These are phyloP conservation scores for Niveomyces coronatus DNA, from an alignment of 2,329 filamentous ascomycete species.

Conservation along the genomic window DNA sequence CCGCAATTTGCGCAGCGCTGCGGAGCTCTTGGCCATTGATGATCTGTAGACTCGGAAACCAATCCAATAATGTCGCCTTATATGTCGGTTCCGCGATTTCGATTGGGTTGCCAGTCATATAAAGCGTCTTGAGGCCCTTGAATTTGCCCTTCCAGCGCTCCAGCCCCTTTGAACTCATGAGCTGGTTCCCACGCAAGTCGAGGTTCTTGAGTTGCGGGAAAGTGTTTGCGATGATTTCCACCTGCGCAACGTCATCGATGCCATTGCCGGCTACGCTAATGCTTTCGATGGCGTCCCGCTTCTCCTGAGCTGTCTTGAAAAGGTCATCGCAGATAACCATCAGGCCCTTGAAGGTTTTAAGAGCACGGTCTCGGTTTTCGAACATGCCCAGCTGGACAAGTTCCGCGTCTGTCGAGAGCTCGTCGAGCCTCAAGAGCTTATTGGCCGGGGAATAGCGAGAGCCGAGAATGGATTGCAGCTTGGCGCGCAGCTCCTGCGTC, in stretches of 20 bases:
- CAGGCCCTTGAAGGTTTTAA: slow-evolving; percentile 85
- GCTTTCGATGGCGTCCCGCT: slow-evolving; percentile 68
- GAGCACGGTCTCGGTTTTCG: slow-evolving; percentile 55
- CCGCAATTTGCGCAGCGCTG: slow-evolving; percentile 57
- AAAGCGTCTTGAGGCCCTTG: slow-evolving; percentile 64
- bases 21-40: slow-evolving; percentile 68
- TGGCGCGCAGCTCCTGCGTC: slow-evolving; percentile 53
- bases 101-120: slow-evolving; percentile 69
- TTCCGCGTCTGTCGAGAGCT: slow-evolving; percentile 60
- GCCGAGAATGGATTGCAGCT: slow-evolving; percentile 60
- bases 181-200: slow-evolving; percentile 75
- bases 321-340: slow-evolving; percentile 76
- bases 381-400: slow-evolving; percentile 70
- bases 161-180: slow-evolving; percentile 57
- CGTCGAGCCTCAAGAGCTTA: slow-evolving; percentile 78
- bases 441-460: slow-evolving; percentile 59
- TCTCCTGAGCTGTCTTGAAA: slow-evolving; percentile 62
- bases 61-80: slow-evolving; percentile 59
- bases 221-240: slow-evolving; percentile 65
- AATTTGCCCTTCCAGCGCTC: slow-evolving; percentile 73
- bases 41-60: slow-evolving; percentile 72
- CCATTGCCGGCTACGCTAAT: slow-evolving; percentile 75
- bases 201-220: slow-evolving; percentile 83
- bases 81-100: slow-evolving; percentile 49
- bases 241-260: slow-evolving; percentile 59